Conservation (phyloP, 192 early-diverging fungal species). For the Podila epigama region DNA sequence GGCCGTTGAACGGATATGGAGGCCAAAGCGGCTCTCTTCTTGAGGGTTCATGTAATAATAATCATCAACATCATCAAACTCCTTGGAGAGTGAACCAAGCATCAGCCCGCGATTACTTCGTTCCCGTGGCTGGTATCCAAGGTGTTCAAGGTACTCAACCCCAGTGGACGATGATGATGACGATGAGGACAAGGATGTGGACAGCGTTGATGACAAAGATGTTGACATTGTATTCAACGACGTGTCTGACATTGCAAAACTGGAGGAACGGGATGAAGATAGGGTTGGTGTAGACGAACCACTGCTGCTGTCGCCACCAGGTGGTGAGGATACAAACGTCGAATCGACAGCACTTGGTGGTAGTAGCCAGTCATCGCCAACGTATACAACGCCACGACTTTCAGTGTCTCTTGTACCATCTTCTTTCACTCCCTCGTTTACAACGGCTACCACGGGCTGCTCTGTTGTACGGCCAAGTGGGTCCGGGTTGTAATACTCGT, state of each 20-base stretch:
- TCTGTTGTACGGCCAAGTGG: not conserved
- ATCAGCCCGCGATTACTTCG: not conserved
- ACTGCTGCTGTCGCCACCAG: slow-evolving; percentile 1
- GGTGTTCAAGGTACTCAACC: not conserved
- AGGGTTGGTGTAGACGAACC: not conserved
- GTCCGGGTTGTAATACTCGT: slow-evolving; percentile 59
- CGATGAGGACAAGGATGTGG: not conserved
- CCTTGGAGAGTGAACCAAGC: not conserved
- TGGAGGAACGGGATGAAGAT: not conserved
- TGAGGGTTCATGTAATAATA: not conserved
- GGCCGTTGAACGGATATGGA: not conserved
- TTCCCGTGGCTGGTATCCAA: too few species aligned
- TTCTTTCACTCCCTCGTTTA: not conserved
- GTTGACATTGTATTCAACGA: not conserved
- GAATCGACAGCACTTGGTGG: not conserved
- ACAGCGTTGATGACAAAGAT: not conserved
- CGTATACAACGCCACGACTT: not conserved
- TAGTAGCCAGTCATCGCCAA: not conserved
- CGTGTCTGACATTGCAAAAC: not conserved
- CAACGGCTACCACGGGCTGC: not conserved
- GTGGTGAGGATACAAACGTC: not conserved
- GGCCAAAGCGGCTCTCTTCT: not conserved
- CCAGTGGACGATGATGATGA: not conserved
- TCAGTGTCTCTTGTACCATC: slow-evolving; percentile 1
- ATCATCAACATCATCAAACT: not conserved